These are phyloP conservation scores for Trichoderma oligosporum DNA, from an alignment of 2,329 filamentous ascomycete genomes.

Conservation along the genomic window DNA sequence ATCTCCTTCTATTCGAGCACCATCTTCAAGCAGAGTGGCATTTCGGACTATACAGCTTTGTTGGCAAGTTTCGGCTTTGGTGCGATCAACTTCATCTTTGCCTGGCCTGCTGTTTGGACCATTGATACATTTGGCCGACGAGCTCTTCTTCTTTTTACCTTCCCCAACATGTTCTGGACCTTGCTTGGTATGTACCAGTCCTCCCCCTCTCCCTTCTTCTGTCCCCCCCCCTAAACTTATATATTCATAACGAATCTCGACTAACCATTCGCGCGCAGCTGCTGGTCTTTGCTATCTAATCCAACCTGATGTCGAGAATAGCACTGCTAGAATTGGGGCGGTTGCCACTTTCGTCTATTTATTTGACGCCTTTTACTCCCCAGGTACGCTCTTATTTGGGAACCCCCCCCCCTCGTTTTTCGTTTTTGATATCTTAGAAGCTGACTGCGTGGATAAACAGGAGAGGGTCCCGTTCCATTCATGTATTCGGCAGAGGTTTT, in stretches of 20 bases:
- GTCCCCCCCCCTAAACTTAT: no score
- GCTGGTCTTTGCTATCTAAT: constrained; percentile 37
- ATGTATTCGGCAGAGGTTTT: constrained; percentile 64
- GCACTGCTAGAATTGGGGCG: constrained; percentile 45
- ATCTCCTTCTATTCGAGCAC: constrained; percentile 48
- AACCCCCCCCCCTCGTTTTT: no score
- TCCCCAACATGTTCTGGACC: constrained; percentile 61
- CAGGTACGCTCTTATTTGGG: constrained; percentile 40
- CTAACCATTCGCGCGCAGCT: constrained; percentile 21
- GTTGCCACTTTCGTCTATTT: constrained; percentile 60
- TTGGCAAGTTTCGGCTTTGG: constrained; percentile 45
- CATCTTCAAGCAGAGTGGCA: constrained; percentile 44
- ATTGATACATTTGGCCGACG: constrained; percentile 63
- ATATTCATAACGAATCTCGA: not conserved
- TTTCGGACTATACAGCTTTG: constrained; percentile 37
- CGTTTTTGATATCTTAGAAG: not conserved
- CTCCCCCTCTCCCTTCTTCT: no score
- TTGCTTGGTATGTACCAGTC: constrained; percentile 36
- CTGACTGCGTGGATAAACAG: constrained; percentile 1
- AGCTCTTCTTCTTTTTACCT: constrained; percentile 57
- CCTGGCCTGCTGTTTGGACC: constrained; percentile 59
- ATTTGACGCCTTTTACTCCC: constrained; percentile 61
- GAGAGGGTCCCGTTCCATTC: constrained; percentile 63
- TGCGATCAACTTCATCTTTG: constrained; percentile 60
- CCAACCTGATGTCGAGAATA: constrained; percentile 30